Conservation (phyloP, 805 yeast species). For the Vanderwaltozyma polyspora region DNA sequence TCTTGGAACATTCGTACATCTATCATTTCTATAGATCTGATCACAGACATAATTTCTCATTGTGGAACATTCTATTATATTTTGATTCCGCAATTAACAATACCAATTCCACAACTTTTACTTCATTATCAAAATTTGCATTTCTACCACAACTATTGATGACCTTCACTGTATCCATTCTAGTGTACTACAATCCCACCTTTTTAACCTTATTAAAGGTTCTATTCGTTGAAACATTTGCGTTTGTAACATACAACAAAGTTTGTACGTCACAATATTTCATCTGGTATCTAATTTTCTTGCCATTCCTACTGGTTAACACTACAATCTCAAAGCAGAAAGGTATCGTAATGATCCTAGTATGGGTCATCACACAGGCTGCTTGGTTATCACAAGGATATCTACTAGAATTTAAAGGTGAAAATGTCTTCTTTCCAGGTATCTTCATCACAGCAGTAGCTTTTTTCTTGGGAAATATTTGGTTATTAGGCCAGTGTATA, state of each 20-base stretch:
- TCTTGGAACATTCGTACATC: conserved; percentile 62
- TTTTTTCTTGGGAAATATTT: conserved; percentile 54
- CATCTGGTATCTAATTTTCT: conserved; percentile 80
- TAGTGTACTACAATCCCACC: conserved; percentile 19
- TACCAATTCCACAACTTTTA: no score
- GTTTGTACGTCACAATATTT: conserved; percentile 93
- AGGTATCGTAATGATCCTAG: conserved; percentile 33
- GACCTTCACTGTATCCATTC: conserved; percentile 5
- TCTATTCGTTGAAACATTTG: conserved; percentile 64
- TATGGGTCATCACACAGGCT: conserved; percentile 68
- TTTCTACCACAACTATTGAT: conserved; percentile 73
- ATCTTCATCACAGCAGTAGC: conserved; percentile 42
- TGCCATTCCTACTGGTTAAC: conserved; percentile 58
- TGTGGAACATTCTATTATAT: conserved; percentile 68
- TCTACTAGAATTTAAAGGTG: conserved; percentile 69
- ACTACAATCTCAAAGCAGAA: conserved; percentile 29
- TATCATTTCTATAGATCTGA: conserved; percentile 79
- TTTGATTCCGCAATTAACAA: conserved; percentile 36
- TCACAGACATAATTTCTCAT: conserved; percentile 89
- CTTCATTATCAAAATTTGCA: conserved; percentile 37
- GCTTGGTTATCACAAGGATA: conserved; percentile 74
- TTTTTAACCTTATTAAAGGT: conserved; percentile 36
- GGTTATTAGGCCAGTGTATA: conserved; percentile 47
- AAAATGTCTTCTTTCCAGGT: conserved; percentile 48
- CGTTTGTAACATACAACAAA: conserved; percentile 69